phyloP scores from a whole-genome alignment of 2,329 filamentous ascomycete genomes.

The Ophiocordyceps robertsii region DNA sequence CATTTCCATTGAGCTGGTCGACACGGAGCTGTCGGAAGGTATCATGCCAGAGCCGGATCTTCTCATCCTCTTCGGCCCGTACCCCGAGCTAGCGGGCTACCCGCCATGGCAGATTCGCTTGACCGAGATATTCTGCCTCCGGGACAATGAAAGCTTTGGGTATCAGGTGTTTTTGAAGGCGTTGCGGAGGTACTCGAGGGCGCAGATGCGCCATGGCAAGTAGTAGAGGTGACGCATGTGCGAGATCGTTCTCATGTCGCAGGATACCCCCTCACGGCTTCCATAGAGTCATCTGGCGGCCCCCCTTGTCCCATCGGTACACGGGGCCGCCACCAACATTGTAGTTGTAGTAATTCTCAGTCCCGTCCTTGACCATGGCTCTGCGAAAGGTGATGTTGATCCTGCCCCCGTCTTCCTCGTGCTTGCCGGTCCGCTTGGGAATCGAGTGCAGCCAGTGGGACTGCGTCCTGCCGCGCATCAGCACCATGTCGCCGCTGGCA shows the following conservation, averaged over 20 bases:
- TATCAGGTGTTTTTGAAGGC: constrained; percentile 89
- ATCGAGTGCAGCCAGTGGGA: constrained; percentile 66
- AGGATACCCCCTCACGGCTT: constrained; percentile 12
- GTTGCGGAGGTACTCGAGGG: constrained; percentile 70
- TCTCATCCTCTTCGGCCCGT: constrained; percentile 73
- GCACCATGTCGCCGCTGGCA: constrained; percentile 60
- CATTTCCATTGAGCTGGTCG: constrained; percentile 74
- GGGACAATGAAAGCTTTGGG: constrained; percentile 69
- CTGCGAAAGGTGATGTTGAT: constrained; percentile 70
- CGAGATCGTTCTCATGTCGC: background rate
- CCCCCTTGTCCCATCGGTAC: constrained; percentile 51
- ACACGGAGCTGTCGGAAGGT: constrained; percentile 68
- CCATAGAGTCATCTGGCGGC: constrained; percentile 34
- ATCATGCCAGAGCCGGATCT: constrained; percentile 86
- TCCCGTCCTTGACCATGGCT: constrained; percentile 58
- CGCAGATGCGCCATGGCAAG: constrained; percentile 75
- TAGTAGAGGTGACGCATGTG: constrained; percentile 15
- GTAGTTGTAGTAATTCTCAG: constrained; percentile 75
- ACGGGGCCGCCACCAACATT: constrained; percentile 60
- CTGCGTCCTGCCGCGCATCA: constrained; percentile 68
- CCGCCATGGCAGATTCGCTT: constrained; percentile 92
- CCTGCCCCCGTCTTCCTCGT: constrained; percentile 46
- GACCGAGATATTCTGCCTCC: constrained; percentile 79
- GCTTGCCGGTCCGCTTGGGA: constrained; percentile 56
- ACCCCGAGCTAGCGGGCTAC: constrained; percentile 76